Base-by-base conservation (phyloP, 306 rosid species). In the Medicago lupulina region DNA sequence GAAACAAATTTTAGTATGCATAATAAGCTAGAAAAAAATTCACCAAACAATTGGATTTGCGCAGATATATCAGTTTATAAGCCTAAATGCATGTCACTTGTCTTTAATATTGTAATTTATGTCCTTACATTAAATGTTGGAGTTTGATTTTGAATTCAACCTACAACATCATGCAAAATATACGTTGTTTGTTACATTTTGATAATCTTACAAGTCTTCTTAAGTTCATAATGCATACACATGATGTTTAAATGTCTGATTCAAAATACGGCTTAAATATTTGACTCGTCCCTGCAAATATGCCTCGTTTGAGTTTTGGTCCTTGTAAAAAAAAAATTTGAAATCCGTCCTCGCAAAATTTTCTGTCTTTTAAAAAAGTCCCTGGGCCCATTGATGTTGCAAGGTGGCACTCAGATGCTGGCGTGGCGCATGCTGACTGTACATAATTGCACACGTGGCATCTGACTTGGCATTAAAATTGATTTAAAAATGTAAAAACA, bases 81-180 rank as follows among this genome's bases (percentile, higher is more conserved):
- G 9, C 9, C 21, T n/a, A 50, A 9, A 57, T 57, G 36, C 5
- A 40, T 7, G 67, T 59, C 3, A 44, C 13, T 10, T 6, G 59
- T 46, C 49, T 12, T 34, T 13, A 2, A 75, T 19, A 36, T 75
- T 64, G 12, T 75, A 44, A 74, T 60, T n/a, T 47, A 16, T 25
- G 61, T 31, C 36, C 59, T 46, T 28, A 16, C 7, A 7, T 51
- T 51, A 51, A 21, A 74, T 25, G 34, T 5, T n/a, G 31, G 68
- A 41, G 23, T 73, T 59, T 73, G 68, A 59, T 6, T 23, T 73
- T 73, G 16, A 58, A 15, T 58, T 73, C 57, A 46, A 51, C 81
- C 47, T 41, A 1, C 47, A 41, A 41, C 47, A 0, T 12, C 39
- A 36, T 53, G 51, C 3, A 54, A 71, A 50, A 50, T 50, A n/a